Evolutionary conservation across 768 basidiomycete species (phyloP).

Genomic region (Erythrobasidium yunnanense): DNA sequence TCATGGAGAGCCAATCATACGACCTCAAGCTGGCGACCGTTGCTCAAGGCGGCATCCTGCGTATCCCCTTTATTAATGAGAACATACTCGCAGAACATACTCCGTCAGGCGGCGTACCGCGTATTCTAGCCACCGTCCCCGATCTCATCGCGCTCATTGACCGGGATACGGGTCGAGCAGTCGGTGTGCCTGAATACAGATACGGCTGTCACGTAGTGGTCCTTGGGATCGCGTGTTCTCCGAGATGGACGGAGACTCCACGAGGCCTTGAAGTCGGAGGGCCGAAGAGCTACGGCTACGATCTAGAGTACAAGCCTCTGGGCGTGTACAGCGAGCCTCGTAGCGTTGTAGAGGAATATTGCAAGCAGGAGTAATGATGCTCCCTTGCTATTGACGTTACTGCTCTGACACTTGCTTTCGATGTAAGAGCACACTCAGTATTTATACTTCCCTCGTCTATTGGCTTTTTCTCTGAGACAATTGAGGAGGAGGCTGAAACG

Average conservation of each 20-base stretch:
- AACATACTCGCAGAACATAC: no score
- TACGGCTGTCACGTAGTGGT: conserved; percentile 56
- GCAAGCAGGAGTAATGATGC: no score
- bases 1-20: conserved; percentile 4
- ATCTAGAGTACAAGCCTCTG: neutral
- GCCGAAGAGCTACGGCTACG: conserved; percentile 50
- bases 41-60: conserved; percentile 38
- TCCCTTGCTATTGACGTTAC: no score
- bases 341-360: conserved; percentile 10
- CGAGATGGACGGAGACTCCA: conserved; percentile 50
- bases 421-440: no score
- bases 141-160: conserved; percentile 59
- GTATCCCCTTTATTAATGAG: conserved; percentile 56
- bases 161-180: conserved; percentile 52
- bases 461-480: no score
- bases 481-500: no score
- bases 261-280: conserved; percentile 50
- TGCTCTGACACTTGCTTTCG: no score
- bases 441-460: no score
- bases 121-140: conserved; percentile 53
- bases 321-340: neutral
- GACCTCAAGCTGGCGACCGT: no score
- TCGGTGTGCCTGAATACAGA: conserved; percentile 56
- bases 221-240: conserved; percentile 47
- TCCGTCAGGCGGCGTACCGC: no score